Conservation (phyloP, 2,329 filamentous ascomycete genomes). For the Exophiala sideris region DNA sequence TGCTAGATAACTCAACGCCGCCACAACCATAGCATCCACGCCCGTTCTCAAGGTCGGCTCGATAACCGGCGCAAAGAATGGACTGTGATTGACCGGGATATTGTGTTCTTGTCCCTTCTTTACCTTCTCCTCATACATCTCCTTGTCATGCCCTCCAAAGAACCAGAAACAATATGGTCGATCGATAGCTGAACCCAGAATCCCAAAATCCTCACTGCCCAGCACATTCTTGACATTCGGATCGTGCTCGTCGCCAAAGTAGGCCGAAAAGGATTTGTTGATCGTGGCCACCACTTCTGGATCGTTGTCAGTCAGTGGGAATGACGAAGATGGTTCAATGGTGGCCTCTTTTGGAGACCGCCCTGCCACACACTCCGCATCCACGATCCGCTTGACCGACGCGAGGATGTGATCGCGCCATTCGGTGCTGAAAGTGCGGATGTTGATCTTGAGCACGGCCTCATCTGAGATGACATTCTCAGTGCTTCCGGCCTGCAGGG, state of each 20-base stretch:
- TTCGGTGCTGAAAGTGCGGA: slow-evolving; percentile 46
- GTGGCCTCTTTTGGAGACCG: slow-evolving; percentile 48
- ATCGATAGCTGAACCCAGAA: slow-evolving; percentile 50
- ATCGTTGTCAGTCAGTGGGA: slow-evolving; percentile 56
- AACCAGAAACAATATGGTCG: slow-evolving; percentile 56
- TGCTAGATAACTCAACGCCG: slow-evolving; percentile 49
- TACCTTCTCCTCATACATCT: slow-evolving; percentile 48
- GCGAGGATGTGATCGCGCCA: slow-evolving; percentile 48
- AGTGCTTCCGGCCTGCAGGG: slow-evolving; percentile 56
- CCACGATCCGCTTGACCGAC: slow-evolving; percentile 53
- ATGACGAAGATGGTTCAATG: slow-evolving; percentile 47
- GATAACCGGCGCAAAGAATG: slow-evolving; percentile 57
- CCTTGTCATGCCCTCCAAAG: slow-evolving; percentile 46
- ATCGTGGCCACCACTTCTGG: slow-evolving; percentile 41
- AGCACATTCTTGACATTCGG: slow-evolving; percentile 20
- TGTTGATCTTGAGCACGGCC: slow-evolving; percentile 55
- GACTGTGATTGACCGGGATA: slow-evolving; percentile 59
- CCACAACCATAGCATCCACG: slow-evolving; percentile 50
- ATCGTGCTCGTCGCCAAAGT: slow-evolving; percentile 42
- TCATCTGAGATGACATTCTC: slow-evolving; percentile 60
- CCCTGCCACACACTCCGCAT: slow-evolving; percentile 53
- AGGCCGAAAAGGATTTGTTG: slow-evolving; percentile 43
- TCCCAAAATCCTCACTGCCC: slow-evolving; percentile 57
- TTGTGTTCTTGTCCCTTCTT: slow-evolving; percentile 45
- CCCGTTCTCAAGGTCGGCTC: slow-evolving; percentile 56